Evolutionary conservation across 805 yeast genomes (phyloP), one percentile per base, ranked within the genome.

Genomic region (Sungouiella blattae): DNA sequence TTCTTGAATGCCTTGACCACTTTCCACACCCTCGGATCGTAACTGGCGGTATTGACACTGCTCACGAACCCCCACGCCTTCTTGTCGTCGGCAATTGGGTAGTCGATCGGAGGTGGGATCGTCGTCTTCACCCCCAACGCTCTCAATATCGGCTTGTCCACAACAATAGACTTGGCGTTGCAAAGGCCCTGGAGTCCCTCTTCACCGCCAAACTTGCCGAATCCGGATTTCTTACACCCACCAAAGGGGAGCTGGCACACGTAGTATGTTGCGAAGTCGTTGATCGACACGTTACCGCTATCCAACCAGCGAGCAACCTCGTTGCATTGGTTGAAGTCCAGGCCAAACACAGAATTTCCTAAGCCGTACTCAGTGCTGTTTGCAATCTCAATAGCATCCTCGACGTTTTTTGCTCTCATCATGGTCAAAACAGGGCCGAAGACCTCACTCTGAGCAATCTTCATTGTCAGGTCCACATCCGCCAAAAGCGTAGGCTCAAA

Each of bases 221-320:
- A 93, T 0, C 99, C 99, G 5, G 95, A 84, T 30, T 88, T 93
- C 47, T 81, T 81, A 18, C 77, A 77, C 20, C 99, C 99, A 36
- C 99, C 99, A 63, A 93, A 93, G 21, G 99, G 99, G 48, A 93
- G 70, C 62, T 93, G 98, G 47, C 96, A 89, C 23, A 93, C 87
- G 53, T 89, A 87, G 55, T 80, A 93, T 0, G 98, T 91, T 6
- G 98, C 99, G 69, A 93, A 93, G 65, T 93, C 99, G 59, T 93
- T 93, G 43, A 93, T 86, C 6, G 98, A 96, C 30, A 93, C 95
- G 54, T 89, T 93, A 16, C 98, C 99, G 28, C 89, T 74, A 24
- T 78, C 72, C 47, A 93, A 60, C 6, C 63, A 57, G 47, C 78
- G 69, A 9, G 89, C 85, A 20, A 87, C 77, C 32, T 65, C 62